These are phyloP conservation scores for Cunninghamia lanceolata DNA, from an alignment of 75 land plant genomes.

Conservation along the genomic window DNA sequence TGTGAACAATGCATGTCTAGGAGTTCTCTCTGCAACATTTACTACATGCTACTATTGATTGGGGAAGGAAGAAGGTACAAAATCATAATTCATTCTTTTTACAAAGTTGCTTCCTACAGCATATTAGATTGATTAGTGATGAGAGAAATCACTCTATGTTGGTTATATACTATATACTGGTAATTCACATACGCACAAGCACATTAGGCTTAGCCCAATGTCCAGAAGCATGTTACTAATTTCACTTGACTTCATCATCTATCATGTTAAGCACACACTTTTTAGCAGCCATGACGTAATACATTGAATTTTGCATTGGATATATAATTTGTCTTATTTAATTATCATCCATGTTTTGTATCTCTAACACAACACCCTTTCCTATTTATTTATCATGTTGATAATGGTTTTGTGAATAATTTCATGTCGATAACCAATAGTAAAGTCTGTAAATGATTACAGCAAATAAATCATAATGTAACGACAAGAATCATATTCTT, in stretches of 20 bases:
- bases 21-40: background rate
- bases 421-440: background rate
- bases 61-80: background rate
- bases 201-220: background rate
- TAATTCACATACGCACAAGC: background rate
- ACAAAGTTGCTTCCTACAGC: background rate
- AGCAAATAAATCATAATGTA: background rate
- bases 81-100: background rate
- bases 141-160: background rate
- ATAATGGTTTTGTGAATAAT: background rate
- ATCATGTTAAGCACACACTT: background rate
- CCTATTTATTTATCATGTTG: background rate
- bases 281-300: background rate
- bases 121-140: background rate
- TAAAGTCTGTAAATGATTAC: background rate
- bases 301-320: background rate
- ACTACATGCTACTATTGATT: background rate
- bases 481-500: background rate
- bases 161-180: background rate
- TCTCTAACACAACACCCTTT: background rate
- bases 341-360: background rate
- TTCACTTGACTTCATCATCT: background rate
- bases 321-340: background rate
- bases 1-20: background rate
- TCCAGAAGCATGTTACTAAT: background rate